A percentile compares a stretch with the other conserved stretches of the same genome.
phyloP scores from a whole-genome alignment of 78 protist species.

The Pigoraptor vietnamica region DNA sequence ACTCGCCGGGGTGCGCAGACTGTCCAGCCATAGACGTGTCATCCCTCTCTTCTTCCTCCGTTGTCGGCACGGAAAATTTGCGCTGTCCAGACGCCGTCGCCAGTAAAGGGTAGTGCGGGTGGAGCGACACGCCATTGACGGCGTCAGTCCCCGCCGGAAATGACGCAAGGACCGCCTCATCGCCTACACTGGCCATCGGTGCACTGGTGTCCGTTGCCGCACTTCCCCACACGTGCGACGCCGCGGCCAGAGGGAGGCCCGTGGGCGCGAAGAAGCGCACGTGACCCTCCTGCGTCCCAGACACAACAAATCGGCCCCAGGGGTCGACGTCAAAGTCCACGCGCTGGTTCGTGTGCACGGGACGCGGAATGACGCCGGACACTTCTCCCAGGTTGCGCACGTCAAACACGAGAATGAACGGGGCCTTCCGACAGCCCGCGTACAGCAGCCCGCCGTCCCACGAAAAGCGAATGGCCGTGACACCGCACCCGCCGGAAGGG shows the following conservation, averaged over 20 bases:
- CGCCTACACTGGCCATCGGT: neutral
- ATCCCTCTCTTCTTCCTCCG: neutral
- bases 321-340: conserved; percentile 22
- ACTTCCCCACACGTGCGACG: neutral
- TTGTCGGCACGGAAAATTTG: neutral
- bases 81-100: conserved; percentile 23
- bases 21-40: neutral
- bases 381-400: neutral
- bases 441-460: neutral
- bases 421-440: neutral
- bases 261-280: neutral
- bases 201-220: too few species aligned
- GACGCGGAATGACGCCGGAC: neutral
- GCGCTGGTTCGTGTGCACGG: conserved; percentile 17
- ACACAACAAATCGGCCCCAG: neutral
- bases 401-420: neutral
- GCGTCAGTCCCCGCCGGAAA: neutral
- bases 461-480: neutral
- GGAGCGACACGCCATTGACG: neutral
- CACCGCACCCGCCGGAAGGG: neutral
- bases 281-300: conserved; percentile 5
- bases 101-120: conserved; percentile 21
- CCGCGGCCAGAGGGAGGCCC: too few species aligned
- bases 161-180: neutral
- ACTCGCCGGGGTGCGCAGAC: neutral